Percentiles rank a stretch among this genome's conserved stretches.
These are phyloP conservation scores for Diophrys appendiculata DNA, from an alignment of 73 alveolate genomes.

Conservation along the genomic window DNA sequence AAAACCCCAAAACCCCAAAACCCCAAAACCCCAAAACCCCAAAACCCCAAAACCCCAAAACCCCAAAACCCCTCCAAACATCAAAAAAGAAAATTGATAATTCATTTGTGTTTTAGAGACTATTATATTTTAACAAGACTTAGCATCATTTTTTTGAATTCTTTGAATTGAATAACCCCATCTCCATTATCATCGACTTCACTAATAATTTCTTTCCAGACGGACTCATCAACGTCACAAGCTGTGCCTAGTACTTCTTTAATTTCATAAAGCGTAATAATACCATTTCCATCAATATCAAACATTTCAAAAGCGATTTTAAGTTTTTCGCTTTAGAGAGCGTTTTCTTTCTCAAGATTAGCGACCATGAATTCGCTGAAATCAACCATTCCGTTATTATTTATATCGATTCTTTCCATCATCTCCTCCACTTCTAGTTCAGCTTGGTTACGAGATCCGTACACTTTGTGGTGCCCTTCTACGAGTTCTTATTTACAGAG, in stretches of 20 bases:
- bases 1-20: no score
- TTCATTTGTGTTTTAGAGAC: no score
- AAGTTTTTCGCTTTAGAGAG: constrained; percentile 18
- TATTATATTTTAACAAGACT: neutral
- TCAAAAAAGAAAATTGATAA: no score
- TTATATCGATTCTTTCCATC: constrained; percentile 51
- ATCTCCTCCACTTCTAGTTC: constrained; percentile 35
- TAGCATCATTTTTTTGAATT: constrained; percentile 71
- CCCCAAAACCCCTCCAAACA: no score
- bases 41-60: no score
- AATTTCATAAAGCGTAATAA: neutral
- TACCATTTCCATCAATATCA: constrained; percentile 47
- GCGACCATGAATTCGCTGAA: constrained; percentile 61
- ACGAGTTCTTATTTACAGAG: neutral
- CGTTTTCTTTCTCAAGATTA: neutral
- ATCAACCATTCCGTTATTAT: constrained; percentile 69
- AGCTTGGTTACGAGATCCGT: neutral
- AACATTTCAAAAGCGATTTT: constrained; percentile 28
- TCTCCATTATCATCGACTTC: constrained; percentile 82
- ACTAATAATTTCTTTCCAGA: constrained; percentile 71
- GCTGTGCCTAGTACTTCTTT: neutral
- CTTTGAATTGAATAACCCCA: constrained; percentile 80
- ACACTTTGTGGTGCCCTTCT: neutral
- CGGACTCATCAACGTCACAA: constrained; percentile 53
- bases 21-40: no score